A percentile compares a stretch with the other conserved stretches of the same genome.
Conservation (phyloP, 495 filamentous ascomycete genomes). For the Bathelium albidoporum region DNA sequence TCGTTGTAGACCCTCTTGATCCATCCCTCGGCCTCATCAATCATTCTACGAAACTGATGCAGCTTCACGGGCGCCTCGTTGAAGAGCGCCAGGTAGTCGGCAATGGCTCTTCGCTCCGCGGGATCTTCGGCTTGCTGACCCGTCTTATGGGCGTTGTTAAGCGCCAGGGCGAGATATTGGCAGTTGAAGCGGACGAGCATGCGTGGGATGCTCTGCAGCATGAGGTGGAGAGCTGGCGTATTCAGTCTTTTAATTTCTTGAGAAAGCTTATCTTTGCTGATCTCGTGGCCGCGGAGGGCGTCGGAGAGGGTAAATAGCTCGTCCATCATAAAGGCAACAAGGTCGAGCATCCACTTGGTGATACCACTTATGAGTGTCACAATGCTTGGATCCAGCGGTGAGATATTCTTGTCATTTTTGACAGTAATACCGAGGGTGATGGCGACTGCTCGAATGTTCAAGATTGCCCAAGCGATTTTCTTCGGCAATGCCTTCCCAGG, state of each 20-base stretch:
- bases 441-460: conserved; percentile 59
- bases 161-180: conserved; percentile 46
- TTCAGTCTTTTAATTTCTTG: conserved; percentile 33
- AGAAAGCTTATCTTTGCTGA: conserved; percentile 23
- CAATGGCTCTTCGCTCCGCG: background rate
- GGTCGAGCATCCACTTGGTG: conserved; percentile 53
- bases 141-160: conserved; percentile 25
- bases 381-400: conserved; percentile 30
- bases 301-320: conserved; percentile 53
- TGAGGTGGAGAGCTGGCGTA: conserved; percentile 50
- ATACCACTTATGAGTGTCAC: background rate
- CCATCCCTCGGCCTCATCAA: background rate
- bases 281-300: conserved; percentile 33
- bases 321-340: conserved; percentile 59
- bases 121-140: background rate
- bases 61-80: background rate
- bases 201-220: conserved; percentile 64
- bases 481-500: conserved; percentile 47
- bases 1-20: background rate
- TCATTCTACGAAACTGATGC: background rate
- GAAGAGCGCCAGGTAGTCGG: background rate
- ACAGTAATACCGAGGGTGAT: conserved; percentile 38
- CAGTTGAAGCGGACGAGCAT: conserved; percentile 49
- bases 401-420: conserved; percentile 36
- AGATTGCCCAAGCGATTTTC: conserved; percentile 61